Percentiles rank a stretch among this genome's conserved stretches.
These are phyloP conservation scores for Entomortierella parvispora DNA, from an alignment of 192 early-diverging fungal species.

Conservation along the genomic window DNA sequence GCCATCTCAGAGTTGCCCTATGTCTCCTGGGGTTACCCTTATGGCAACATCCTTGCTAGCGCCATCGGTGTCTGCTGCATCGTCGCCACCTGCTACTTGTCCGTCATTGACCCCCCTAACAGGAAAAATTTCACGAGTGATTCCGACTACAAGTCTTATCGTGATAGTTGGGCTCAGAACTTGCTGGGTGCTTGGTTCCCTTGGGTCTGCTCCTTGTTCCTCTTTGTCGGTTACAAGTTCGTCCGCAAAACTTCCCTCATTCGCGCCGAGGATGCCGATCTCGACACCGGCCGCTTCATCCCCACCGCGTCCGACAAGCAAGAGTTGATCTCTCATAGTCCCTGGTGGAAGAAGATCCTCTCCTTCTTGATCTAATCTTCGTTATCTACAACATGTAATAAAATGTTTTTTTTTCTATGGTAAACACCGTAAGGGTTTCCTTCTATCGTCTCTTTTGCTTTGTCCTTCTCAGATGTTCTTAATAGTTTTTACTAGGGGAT, in stretches of 20 bases:
- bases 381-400: background rate
- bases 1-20: slow-evolving; percentile 65
- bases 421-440: background rate
- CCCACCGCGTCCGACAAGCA: slow-evolving; percentile 15
- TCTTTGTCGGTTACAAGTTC: slow-evolving; percentile 64
- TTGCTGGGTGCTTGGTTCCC: slow-evolving; percentile 20
- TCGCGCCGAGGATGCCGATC: slow-evolving; percentile 61
- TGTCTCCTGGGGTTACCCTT: slow-evolving; percentile 56
- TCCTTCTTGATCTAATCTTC: background rate
- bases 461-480: too few relatives aligned
- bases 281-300: slow-evolving; percentile 55
- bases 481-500: too few relatives aligned
- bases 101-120: slow-evolving; percentile 59
- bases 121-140: background rate
- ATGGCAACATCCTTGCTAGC: slow-evolving; percentile 63
- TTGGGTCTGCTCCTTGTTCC: slow-evolving; percentile 9
- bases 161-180: slow-evolving; percentile 9
- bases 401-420: too few relatives aligned
- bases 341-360: background rate
- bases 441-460: background rate
- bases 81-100: slow-evolving; percentile 55
- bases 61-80: slow-evolving; percentile 72
- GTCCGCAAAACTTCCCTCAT: slow-evolving; percentile 56
- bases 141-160: background rate
- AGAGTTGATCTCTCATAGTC: background rate